phyloP scores from a whole-genome alignment of 768 basidiomycete species.

The Tubosaeta sp. region DNA sequence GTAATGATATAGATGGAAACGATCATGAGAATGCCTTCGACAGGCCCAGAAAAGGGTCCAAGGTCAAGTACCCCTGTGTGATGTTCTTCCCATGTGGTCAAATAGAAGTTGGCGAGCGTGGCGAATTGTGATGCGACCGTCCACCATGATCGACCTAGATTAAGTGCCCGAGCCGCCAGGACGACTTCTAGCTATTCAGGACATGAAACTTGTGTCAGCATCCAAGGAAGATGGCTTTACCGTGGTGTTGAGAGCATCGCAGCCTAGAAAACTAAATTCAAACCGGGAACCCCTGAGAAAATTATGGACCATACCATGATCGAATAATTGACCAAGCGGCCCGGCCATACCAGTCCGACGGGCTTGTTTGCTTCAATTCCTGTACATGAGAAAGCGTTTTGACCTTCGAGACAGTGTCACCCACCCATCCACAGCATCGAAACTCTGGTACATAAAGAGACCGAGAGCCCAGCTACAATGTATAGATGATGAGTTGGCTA shows the following conservation, averaged over 20 bases:
- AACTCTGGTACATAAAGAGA: constrained; percentile 80
- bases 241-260: constrained; percentile 93
- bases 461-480: constrained; percentile 74
- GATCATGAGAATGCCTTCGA: constrained; percentile 93
- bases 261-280: constrained; percentile 45
- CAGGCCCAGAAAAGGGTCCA: no score
- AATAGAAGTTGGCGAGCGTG: constrained; percentile 58
- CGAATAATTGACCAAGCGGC: constrained; percentile 96
- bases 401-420: constrained; percentile 10
- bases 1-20: constrained; percentile 71
- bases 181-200: constrained; percentile 76
- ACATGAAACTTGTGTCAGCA: no score
- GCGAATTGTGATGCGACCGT: constrained; percentile 81
- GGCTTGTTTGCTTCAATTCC: constrained; percentile 76
- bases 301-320: constrained; percentile 64
- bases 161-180: constrained; percentile 78
- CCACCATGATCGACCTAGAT: constrained; percentile 97
- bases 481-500: background rate
- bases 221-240: constrained; percentile 45
- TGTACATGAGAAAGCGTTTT: constrained; percentile 2
- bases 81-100: no score
- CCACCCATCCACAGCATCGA: constrained; percentile 88
- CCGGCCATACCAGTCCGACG: constrained; percentile 94
- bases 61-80: no score
- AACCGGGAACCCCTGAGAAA: background rate